Percentiles rank a stretch among this genome's conserved stretches.
phyloP scores from a whole-genome alignment of 2,329 filamentous ascomycete genomes.

The Bisporella sp. region DNA sequence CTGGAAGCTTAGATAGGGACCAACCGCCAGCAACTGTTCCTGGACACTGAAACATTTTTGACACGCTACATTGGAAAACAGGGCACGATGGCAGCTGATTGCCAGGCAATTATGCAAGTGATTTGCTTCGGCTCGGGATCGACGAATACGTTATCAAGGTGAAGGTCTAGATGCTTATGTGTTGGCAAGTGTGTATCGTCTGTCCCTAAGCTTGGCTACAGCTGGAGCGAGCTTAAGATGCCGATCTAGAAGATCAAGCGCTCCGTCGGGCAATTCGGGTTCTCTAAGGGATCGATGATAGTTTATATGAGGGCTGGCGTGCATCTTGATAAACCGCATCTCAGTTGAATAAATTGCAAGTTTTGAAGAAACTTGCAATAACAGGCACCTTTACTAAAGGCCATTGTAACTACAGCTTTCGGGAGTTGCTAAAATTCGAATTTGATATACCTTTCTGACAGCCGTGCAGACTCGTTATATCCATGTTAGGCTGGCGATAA shows the following conservation, averaged over 20 bases:
- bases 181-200: constrained; percentile 12
- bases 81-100: constrained; percentile 7
- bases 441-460: constrained; percentile 9
- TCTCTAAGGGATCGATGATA: constrained; percentile 9
- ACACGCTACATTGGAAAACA: constrained; percentile 11
- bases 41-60: constrained; percentile 7
- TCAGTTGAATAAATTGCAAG: constrained; percentile 1
- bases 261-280: constrained; percentile 11
- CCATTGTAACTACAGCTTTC: constrained; percentile 1
- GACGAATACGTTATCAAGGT: constrained; percentile 18
- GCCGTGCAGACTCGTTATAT: not conserved
- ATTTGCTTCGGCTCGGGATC: constrained; percentile 12
- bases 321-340: constrained; percentile 9
- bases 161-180: constrained; percentile 20
- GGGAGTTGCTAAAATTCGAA: constrained; percentile 7
- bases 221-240: constrained; percentile 14
- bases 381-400: constrained; percentile 6
- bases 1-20: constrained; percentile 1
- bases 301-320: constrained; percentile 11
- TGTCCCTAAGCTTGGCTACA: constrained; percentile 5
- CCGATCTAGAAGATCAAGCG: constrained; percentile 10
- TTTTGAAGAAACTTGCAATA: constrained; percentile 1
- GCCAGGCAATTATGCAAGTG: constrained; percentile 12
- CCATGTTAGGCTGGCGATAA: not conserved
- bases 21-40: constrained; percentile 1